phyloP scores from a whole-genome alignment of 73 alveolate genomes.

The Urostyla sp. region DNA sequence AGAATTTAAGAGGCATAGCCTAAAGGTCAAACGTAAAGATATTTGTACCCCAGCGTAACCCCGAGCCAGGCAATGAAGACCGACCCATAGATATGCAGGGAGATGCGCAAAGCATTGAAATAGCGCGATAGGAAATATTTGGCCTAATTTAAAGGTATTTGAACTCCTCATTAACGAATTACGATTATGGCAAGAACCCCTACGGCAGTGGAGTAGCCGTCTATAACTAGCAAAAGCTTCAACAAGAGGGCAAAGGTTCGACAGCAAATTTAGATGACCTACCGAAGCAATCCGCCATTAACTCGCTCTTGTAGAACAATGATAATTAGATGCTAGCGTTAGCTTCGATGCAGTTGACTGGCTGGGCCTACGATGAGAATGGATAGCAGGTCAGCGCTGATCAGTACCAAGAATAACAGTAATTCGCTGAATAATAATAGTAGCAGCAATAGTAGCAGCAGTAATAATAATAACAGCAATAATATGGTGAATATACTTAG shows the following conservation, averaged over 20 bases:
- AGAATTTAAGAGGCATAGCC: slow-evolving; percentile 81
- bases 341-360: slow-evolving; percentile 44
- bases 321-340: slow-evolving; percentile 53
- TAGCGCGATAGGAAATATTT: slow-evolving; percentile 44
- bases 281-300: slow-evolving; percentile 42
- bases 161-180: not conserved
- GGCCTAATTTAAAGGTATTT: slow-evolving; percentile 20
- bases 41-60: slow-evolving; percentile 78
- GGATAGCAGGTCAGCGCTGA: not conserved
- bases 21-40: slow-evolving; percentile 78
- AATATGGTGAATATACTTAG: no score
- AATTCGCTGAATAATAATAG: not conserved
- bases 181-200: slow-evolving; percentile 43
- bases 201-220: slow-evolving; percentile 57
- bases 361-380: slow-evolving; percentile 38
- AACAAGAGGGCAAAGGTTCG: slow-evolving; percentile 7
- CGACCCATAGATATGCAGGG: slow-evolving; percentile 59
- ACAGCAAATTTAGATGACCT: slow-evolving; percentile 44
- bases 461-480: no score
- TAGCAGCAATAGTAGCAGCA: slow-evolving; percentile 3
- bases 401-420: not conserved
- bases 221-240: slow-evolving; percentile 19
- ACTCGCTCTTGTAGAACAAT: slow-evolving; percentile 16
- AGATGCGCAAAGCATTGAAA: slow-evolving; percentile 12
- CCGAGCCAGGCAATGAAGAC: slow-evolving; percentile 32